Evolutionary conservation across 1,284 basidiomycete genomes (phyloP), one percentile per base, ranked within the genome.

Genomic region (Ustilago vetiveriae): DNA sequence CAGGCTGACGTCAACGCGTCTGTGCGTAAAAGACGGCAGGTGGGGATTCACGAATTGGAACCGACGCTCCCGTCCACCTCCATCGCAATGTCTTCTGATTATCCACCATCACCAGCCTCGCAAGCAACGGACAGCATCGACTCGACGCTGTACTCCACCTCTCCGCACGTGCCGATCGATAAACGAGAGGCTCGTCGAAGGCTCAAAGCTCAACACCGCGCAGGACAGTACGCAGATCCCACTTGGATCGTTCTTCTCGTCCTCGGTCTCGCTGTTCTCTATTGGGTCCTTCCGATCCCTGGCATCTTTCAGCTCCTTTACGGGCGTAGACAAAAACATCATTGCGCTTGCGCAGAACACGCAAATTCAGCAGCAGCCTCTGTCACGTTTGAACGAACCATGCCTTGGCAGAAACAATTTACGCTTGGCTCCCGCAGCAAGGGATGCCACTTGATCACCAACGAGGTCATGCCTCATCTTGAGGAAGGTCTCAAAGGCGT

Each of bases 331-430:
- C 35, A 27, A 27, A 36, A 23, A 21, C 38, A 47, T 23, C 17
- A 19, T 29, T 47, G 30, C 22, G 44, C 7, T 8, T 56, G 53
- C 40, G 9, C 21, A 21, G 27, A 30, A 21, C 6, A 3, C 16
- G n/a, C 23, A 0, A 32, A 26, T 7, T 27, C 27, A 2, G 14
- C 46, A 17, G 26, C 32, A 36, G 23, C 32, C 13, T 13, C 29
- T n/a, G 40, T 60, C 14, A 17, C 24, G 3, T 14, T 38, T 3
- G 29, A 57, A 46, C 39, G 57, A 21, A 80, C 36, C 17, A 94
- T 96, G 93, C 91, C 89, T 54, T 95, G 92, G 91, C 94, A 96
- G 82, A 93, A 90, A 82, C 89, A 89, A 7, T 94, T 96, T 82
- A 87, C 87, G 7, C 78, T 85, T 6, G 74, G 82, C 9, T 76